phyloP scores from a whole-genome alignment of 371 early-diverging fungal genomes.

The Nematocida sp. region DNA sequence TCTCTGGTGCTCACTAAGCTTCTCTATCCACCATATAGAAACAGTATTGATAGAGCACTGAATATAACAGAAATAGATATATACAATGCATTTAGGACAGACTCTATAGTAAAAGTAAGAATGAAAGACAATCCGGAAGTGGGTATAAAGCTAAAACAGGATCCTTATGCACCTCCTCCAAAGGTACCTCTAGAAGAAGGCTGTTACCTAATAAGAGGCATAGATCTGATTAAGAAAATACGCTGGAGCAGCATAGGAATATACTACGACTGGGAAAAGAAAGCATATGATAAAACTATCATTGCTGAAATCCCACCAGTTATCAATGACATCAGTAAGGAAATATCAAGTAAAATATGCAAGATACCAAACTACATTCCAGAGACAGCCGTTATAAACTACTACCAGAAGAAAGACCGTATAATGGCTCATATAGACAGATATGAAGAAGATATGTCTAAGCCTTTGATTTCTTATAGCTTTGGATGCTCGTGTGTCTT shows the following conservation, averaged over 20 bases:
- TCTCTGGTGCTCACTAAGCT: slow-evolving; percentile 9
- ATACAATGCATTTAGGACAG: background rate
- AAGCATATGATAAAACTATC: slow-evolving; percentile 64
- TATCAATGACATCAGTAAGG: slow-evolving; percentile 3
- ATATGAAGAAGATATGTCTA: slow-evolving; percentile 76
- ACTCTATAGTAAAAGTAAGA: background rate
- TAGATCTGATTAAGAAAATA: slow-evolving; percentile 42
- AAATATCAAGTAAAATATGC: slow-evolving; percentile 29
- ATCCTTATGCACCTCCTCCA: slow-evolving; percentile 22
- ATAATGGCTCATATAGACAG: slow-evolving; percentile 85
- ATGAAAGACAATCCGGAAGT: slow-evolving; percentile 1
- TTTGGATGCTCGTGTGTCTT: slow-evolving; percentile 55
- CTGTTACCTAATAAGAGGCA: background rate
- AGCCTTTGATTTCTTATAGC: slow-evolving; percentile 76
- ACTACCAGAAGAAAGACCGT: slow-evolving; percentile 74
- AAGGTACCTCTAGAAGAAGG: slow-evolving; percentile 5
- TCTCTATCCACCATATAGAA: slow-evolving; percentile 38
- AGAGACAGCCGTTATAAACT: slow-evolving; percentile 86
- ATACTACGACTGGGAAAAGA: slow-evolving; percentile 79
- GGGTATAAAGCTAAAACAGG: slow-evolving; percentile 27
- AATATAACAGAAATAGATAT: slow-evolving; percentile 9
- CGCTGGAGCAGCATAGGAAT: slow-evolving; percentile 82
- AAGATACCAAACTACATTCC: slow-evolving; percentile 57
- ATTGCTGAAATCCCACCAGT: background rate
- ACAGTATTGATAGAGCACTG: slow-evolving; percentile 45